phyloP scores from a whole-genome alignment of 495 filamentous ascomycete species.

The Aspergillus panamensis region DNA sequence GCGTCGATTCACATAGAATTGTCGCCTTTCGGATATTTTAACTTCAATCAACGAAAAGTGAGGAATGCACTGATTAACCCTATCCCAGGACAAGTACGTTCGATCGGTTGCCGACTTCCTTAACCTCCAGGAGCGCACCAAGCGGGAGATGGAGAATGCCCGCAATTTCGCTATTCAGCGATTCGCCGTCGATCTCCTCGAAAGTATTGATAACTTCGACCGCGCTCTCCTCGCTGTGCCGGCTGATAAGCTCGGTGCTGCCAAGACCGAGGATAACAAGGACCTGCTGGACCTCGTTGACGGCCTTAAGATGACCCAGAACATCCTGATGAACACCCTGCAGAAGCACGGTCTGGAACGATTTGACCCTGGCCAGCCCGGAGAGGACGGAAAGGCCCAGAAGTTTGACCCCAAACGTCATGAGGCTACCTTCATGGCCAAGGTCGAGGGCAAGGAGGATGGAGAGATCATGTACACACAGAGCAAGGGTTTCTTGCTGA shows the following conservation, averaged over 20 bases:
- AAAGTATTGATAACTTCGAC: conserved; percentile 94
- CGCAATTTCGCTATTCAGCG: conserved; percentile 91
- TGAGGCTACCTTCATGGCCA: conserved; percentile 92
- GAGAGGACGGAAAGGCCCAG: conserved; percentile 52
- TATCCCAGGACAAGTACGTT: conserved; percentile 77
- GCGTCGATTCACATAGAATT: not conserved
- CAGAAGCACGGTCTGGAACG: conserved; percentile 92
- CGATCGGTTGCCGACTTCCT: conserved; percentile 93
- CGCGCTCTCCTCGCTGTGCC: conserved; percentile 80
- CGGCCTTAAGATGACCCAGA: conserved; percentile 91
- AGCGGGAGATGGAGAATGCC: conserved; percentile 81
- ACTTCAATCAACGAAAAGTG: no score
- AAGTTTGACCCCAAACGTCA: conserved; percentile 94
- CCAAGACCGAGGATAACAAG: conserved; percentile 45
- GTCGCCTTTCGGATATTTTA: no score
- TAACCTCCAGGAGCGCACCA: conserved; percentile 92
- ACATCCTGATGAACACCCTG: conserved; percentile 80
- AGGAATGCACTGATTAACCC: no score
- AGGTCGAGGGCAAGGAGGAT: conserved; percentile 77
- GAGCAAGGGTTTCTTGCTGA: conserved; percentile 90
- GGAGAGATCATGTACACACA: conserved; percentile 88
- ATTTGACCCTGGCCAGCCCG: conserved; percentile 66
- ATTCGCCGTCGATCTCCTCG: conserved; percentile 91
- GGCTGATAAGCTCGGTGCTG: conserved; percentile 58
- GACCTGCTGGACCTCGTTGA: conserved; percentile 79